Base-by-base conservation (phyloP, 805 yeast genomes). In the Saccharomyces eubayanus region DNA sequence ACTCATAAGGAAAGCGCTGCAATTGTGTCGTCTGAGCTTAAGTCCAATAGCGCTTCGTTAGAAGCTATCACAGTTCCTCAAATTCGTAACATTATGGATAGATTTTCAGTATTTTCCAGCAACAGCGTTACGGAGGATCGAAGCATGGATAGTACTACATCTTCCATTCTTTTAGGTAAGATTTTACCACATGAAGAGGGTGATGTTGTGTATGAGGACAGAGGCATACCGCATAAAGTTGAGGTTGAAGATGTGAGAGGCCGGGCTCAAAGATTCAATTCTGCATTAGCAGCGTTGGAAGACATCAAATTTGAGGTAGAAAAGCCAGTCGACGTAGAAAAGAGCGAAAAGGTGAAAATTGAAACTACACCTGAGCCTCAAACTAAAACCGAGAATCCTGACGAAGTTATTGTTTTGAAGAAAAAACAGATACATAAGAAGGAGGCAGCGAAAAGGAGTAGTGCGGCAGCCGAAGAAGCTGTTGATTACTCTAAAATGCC, bases 401-500 rank as follows among this genome's bases (percentile, higher is more conserved):
- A 72, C 53, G 80, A 77, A 51, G 62, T 78, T 21, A 68, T 78
- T 27, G 72, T 77, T 1, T 63, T 78, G 49, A 72, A 73, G 47
- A 68, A 62, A 43, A 49, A 56, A 54, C 16, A 62, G 56, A 51
- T 52, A 52, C 36, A 53, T 49, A 31, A 53, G 50, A 40, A 45
- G 47, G 16, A 53, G 40, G 28, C 46, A 51, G 48, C 16, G 51
- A 49, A 46, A 53, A 48, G 43, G 31, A 51, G 16, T 1, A 49
- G 41, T 6, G 53, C 49, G 8, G 55, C 56, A 2, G 52, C 48
- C 6, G 63, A 55, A 12, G 68, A 70, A 11, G 66, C 67, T 6
- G 62, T 81, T 48, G 83, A 82, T 60, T 81, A 79, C 57, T 59
- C 67, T 0, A 72, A 65, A 31, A 74, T 77, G 14, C 74, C 74